A percentile compares a stretch with the other conserved stretches of the same genome.
These are phyloP conservation scores for Mucor saturninus DNA, from an alignment of 371 early-diverging fungal genomes.

Conservation along the genomic window DNA sequence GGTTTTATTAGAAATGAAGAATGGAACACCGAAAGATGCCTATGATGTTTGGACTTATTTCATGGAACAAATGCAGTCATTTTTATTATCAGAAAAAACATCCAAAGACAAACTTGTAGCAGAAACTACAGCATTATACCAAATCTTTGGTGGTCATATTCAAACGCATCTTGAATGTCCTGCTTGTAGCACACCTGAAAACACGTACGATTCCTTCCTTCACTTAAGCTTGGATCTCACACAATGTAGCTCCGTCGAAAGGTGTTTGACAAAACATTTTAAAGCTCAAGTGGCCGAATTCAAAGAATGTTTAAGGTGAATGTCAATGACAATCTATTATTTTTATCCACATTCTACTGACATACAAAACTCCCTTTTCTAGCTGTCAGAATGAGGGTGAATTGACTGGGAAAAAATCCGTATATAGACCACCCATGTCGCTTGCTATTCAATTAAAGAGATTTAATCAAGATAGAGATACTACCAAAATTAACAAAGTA, in stretches of 20 bases:
- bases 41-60: constrained; percentile 82
- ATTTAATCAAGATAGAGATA: constrained; percentile 67
- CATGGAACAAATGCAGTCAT: constrained; percentile 60
- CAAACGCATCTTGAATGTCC: constrained; percentile 75
- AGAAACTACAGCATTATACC: constrained; percentile 79
- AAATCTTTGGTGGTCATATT: constrained; percentile 84
- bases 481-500: constrained; percentile 51
- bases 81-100: constrained; percentile 50
- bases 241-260: constrained; percentile 64
- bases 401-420: constrained; percentile 69
- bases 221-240: constrained; percentile 77
- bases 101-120: constrained; percentile 66
- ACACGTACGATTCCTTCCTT: constrained; percentile 72
- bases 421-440: constrained; percentile 68
- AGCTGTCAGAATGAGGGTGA: constrained; percentile 57
- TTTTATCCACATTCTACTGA: too few relatives aligned
- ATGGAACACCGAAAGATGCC: constrained; percentile 83
- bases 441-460: constrained; percentile 81
- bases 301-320: not conserved
- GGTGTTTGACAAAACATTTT: constrained; percentile 32
- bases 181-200: constrained; percentile 69
- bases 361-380: too few relatives aligned
- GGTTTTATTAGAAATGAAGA: constrained; percentile 71
- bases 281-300: constrained; percentile 12
- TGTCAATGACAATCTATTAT: not conserved